phyloP scores from a whole-genome alignment of 345 rosid species.

The Salix suchowensis region DNA sequence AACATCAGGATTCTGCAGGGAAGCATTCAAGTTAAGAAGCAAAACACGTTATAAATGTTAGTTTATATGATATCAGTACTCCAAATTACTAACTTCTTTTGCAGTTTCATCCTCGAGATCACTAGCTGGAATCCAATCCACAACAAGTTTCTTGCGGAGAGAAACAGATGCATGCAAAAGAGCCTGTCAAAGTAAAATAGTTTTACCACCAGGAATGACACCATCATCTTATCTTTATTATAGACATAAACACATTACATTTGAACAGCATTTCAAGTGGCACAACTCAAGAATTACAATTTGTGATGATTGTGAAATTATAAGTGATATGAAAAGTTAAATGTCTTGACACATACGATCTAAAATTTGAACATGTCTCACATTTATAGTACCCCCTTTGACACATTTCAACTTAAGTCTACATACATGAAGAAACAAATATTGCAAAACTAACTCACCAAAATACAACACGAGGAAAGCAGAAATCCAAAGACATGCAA shows the following conservation, averaged over 20 bases:
- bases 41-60: neutral
- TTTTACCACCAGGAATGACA: neutral
- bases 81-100: conserved; percentile 35
- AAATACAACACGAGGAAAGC: neutral
- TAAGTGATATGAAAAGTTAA: neutral
- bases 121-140: conserved; percentile 94
- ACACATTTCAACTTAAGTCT: neutral
- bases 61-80: neutral
- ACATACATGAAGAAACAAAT: neutral
- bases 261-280: neutral
- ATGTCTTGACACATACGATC: neutral
- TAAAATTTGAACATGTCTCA: neutral
- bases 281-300: neutral
- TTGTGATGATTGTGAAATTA: neutral
- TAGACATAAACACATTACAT: neutral
- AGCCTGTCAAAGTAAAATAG: conserved; percentile 45
- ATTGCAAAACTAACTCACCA: neutral
- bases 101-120: conserved; percentile 89
- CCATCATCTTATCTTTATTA: neutral
- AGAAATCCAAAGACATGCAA: neutral
- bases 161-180: conserved; percentile 93
- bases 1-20: conserved; percentile 72
- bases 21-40: neutral
- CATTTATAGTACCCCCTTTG: neutral
- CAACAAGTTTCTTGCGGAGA: conserved; percentile 65